These are phyloP conservation scores for Geotrichum siamense DNA, from an alignment of 1,139 yeast species.

Conservation along the genomic window DNA sequence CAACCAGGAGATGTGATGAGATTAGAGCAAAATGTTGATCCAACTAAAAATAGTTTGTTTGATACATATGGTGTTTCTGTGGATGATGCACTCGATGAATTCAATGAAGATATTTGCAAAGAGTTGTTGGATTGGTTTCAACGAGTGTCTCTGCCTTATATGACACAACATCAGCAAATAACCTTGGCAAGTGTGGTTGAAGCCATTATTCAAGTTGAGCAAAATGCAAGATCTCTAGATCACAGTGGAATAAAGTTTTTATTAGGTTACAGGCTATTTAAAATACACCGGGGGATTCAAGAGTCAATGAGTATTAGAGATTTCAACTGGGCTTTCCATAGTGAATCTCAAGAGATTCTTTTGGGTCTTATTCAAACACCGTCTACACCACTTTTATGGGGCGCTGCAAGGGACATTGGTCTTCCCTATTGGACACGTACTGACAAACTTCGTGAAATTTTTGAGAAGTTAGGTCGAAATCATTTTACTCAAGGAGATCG, in stretches of 20 bases:
- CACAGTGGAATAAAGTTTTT: conserved; percentile 64
- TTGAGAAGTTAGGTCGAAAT: conserved; percentile 65
- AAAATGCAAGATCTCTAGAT: conserved; percentile 51
- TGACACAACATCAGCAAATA: conserved; percentile 87
- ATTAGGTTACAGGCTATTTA: conserved; percentile 64
- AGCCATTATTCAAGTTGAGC: conserved; percentile 51
- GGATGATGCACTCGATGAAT: conserved; percentile 40
- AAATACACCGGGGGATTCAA: conserved; percentile 45
- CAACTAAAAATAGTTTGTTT: conserved; percentile 13
- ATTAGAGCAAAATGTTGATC: conserved; percentile 8
- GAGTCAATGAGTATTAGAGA: conserved; percentile 66
- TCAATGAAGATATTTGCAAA: conserved; percentile 43
- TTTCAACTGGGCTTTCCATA: conserved; percentile 79
- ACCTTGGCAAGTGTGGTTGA: conserved; percentile 66
- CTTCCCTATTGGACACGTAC: conserved; percentile 66
- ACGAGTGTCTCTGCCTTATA: conserved; percentile 61
- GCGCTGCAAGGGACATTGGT: conserved; percentile 52
- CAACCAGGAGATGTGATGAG: conserved; percentile 15
- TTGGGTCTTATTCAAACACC: conserved; percentile 46
- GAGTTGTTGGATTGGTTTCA: conserved; percentile 54
- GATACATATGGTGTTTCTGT: conserved; percentile 7
- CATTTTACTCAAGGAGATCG: conserved; percentile 38
- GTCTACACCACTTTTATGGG: conserved; percentile 49
- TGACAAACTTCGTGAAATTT: conserved; percentile 43
- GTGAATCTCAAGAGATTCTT: conserved; percentile 66